These are phyloP conservation scores for Hippophae rhamnoides DNA, from an alignment of 306 rosid genomes.

Conservation along the genomic window DNA sequence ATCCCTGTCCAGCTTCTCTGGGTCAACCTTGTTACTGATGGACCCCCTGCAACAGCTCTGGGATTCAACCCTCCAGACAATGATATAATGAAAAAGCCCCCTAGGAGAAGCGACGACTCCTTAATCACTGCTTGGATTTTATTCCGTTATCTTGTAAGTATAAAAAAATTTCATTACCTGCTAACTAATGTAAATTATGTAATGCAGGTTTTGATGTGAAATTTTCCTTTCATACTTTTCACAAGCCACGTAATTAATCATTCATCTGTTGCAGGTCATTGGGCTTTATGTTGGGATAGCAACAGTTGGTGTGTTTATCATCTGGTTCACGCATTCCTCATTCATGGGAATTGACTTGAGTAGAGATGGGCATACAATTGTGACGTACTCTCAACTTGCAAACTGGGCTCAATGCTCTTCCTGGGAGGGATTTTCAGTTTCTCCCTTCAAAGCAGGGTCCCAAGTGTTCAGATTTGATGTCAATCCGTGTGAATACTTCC, in stretches of 20 bases:
- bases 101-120: slow-evolving; percentile 66
- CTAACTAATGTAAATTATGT: no score
- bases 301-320: slow-evolving; percentile 70
- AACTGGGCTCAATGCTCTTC: slow-evolving; percentile 74
- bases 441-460: slow-evolving; percentile 65
- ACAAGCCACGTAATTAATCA: no score
- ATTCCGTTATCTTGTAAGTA: slow-evolving; percentile 79
- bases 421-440: slow-evolving; percentile 56
- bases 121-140: slow-evolving; percentile 67
- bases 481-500: slow-evolving; percentile 59
- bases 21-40: slow-evolving; percentile 88
- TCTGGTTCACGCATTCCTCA: slow-evolving; percentile 69
- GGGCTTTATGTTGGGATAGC: slow-evolving; percentile 75
- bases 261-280: slow-evolving; percentile 37
- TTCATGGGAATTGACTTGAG: slow-evolving; percentile 65
- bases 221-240: no score
- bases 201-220: no score
- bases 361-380: slow-evolving; percentile 64
- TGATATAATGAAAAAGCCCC: slow-evolving; percentile 81
- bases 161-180: background rate
- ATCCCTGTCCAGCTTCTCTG: slow-evolving; percentile 75
- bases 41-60: slow-evolving; percentile 87
- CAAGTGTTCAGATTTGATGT: slow-evolving; percentile 31
- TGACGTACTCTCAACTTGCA: slow-evolving; percentile 63
- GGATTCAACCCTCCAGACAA: slow-evolving; percentile 84